phyloP scores from a whole-genome alignment of 495 filamentous ascomycete species.

The Penicillium riverlandense region DNA sequence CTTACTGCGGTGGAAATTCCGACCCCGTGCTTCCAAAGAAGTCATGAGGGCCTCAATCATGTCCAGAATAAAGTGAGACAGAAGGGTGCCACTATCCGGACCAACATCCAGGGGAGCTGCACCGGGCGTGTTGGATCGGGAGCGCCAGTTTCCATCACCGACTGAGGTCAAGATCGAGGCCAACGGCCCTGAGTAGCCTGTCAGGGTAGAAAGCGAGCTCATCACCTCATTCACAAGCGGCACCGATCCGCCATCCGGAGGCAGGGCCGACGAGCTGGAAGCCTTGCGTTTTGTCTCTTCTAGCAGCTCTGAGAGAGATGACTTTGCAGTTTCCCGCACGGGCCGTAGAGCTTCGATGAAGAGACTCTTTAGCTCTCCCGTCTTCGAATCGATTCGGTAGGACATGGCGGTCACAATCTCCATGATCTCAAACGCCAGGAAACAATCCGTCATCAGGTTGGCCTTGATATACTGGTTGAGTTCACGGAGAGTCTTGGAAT shows the following conservation, averaged over 20 bases:
- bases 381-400: conserved; percentile 69
- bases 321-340: conserved; percentile 84
- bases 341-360: conserved; percentile 83
- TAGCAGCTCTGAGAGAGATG: conserved; percentile 73
- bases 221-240: conserved; percentile 79
- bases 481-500: conserved; percentile 79
- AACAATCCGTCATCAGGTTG: conserved; percentile 89
- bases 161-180: conserved; percentile 85
- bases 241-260: conserved; percentile 69
- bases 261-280: conserved; percentile 48
- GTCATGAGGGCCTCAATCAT: conserved; percentile 75
- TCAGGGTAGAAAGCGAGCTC: conserved; percentile 78
- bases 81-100: conserved; percentile 82
- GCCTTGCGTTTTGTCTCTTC: conserved; percentile 77
- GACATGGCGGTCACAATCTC: conserved; percentile 82
- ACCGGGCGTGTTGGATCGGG: conserved; percentile 50
- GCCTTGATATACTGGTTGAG: conserved; percentile 82
- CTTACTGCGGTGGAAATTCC: conserved; percentile 69
- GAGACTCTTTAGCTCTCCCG: conserved; percentile 75
- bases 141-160: conserved; percentile 83
- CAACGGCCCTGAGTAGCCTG: conserved; percentile 78
- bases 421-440: conserved; percentile 90
- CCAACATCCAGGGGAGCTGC: conserved; percentile 76
- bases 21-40: conserved; percentile 68
- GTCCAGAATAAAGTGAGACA: conserved; percentile 79